phyloP scores from a whole-genome alignment of 768 basidiomycete species.

The Mycena amicta region DNA sequence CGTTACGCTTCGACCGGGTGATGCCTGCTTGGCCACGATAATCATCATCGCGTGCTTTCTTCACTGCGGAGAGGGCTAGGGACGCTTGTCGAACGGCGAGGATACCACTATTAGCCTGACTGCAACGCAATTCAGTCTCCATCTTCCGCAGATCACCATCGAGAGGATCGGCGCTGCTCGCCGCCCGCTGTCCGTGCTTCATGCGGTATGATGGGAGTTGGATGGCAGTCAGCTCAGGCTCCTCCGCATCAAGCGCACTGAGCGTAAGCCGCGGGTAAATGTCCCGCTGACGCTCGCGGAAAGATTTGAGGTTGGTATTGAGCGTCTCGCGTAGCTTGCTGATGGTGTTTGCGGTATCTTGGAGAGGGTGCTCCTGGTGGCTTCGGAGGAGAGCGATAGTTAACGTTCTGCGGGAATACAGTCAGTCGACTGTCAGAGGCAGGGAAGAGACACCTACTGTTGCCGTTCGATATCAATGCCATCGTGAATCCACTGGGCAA shows the following conservation, averaged over 20 bases:
- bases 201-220: slow-evolving; percentile 13
- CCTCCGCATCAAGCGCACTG: slow-evolving; percentile 8
- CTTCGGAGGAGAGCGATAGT: neutral
- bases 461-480: slow-evolving; percentile 10
- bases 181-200: slow-evolving; percentile 1
- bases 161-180: neutral
- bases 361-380: slow-evolving; percentile 5
- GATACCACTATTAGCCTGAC: slow-evolving; percentile 3
- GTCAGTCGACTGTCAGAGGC: neutral
- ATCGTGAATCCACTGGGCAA: slow-evolving; percentile 7
- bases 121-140: slow-evolving; percentile 2
- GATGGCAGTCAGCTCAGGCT: slow-evolving; percentile 11
- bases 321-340: neutral
- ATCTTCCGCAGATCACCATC: slow-evolving; percentile 1
- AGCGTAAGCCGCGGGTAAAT: slow-evolving; percentile 8
- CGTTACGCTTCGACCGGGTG: slow-evolving; percentile 2
- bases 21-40: slow-evolving; percentile 9
- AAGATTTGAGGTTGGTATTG: neutral
- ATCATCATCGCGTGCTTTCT: slow-evolving; percentile 1
- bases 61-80: slow-evolving; percentile 7
- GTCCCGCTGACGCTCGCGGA: slow-evolving; percentile 4
- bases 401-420: neutral
- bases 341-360: slow-evolving; percentile 4
- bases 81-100: slow-evolving; percentile 1
- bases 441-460: neutral